Base-by-base conservation (phyloP, 164 flowering plant species). In the Taxillus chinensis region DNA sequence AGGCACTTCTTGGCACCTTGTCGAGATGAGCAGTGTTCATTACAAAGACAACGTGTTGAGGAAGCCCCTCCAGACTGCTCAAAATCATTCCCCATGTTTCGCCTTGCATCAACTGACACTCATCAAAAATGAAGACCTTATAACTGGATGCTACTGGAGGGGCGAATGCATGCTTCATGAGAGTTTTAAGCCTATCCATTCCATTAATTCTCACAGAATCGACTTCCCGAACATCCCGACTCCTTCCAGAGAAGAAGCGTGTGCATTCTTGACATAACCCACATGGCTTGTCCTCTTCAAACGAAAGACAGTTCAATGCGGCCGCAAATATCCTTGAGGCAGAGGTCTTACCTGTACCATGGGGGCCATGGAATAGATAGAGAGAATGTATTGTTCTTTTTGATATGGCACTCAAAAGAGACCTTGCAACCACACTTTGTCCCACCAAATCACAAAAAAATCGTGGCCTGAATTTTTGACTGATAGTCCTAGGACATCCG, bases 301-400 rank as follows among this genome's bases (percentile, higher is more conserved):
- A 63, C 13, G 88, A 79, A 39, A 82, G 80, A 64, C 98, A 93
- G 73, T 93, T 90, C 64, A 93, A 75, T 45, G 98, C 92, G 41
- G 91, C 89, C 6, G 98, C 96, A 77, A 93, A 90, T 41, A 93
- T 79, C 73, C 85, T 78, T 6, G 98, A 67, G 3, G 88, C 79
- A 43, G 91, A 86, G 37, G 96, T 90, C 70, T 90, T 93, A 3
- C 98, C 98, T 2, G 98, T 88, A 42, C 98, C 98, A 45, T 85
- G 96, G 14, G 97, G 92, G 54, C 97, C 98, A 72, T 90, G 81
- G 54, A 93, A 93, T 15, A 93, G 81, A 75, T 90, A 93, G 7
- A 90, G 65, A 2, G 89, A 73, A 14, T 80, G 52, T 45, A 83
- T 68, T 74, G 73, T 82, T 43, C 80, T 76, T 70, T 62, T 82